A percentile compares a stretch with the other conserved stretches of the same genome.
Conservation (phyloP, 495 filamentous ascomycete genomes). For the Aspergillus egyptiacus region DNA sequence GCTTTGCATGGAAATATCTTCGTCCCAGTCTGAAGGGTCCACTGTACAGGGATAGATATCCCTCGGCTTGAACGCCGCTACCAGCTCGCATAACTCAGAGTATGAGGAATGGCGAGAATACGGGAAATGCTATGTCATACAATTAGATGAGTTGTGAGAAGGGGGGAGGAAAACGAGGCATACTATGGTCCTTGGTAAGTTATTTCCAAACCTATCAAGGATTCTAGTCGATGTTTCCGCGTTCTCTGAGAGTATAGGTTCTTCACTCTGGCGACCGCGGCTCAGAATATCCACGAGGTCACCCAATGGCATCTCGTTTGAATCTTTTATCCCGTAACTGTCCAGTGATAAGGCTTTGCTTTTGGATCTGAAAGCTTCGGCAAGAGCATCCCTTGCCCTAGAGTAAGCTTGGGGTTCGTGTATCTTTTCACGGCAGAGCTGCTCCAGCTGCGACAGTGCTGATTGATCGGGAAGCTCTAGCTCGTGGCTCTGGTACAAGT, state of each 20-base stretch:
- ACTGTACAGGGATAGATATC: conserved; percentile 86
- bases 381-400: conserved; percentile 29
- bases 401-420: conserved; percentile 28
- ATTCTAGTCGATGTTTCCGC: neutral
- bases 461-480: conserved; percentile 49
- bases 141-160: neutral
- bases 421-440: conserved; percentile 41
- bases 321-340: conserved; percentile 33
- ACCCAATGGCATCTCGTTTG: conserved; percentile 40
- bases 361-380: conserved; percentile 28
- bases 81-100: conserved; percentile 65
- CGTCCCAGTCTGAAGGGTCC: conserved; percentile 54
- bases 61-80: conserved; percentile 60
- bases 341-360: conserved; percentile 38
- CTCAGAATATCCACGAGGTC: conserved; percentile 37
- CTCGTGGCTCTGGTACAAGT: conserved; percentile 60
- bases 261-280: conserved; percentile 12
- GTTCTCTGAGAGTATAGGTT: neutral
- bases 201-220: neutral
- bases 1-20: conserved; percentile 52
- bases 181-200: conserved; percentile 18
- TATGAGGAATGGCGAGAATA: conserved; percentile 92
- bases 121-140: conserved; percentile 54
- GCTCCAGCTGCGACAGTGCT: conserved; percentile 41
- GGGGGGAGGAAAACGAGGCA: neutral